These are phyloP conservation scores for Vigna reflexopilosa DNA, from an alignment of 306 rosid species.

Conservation along the genomic window DNA sequence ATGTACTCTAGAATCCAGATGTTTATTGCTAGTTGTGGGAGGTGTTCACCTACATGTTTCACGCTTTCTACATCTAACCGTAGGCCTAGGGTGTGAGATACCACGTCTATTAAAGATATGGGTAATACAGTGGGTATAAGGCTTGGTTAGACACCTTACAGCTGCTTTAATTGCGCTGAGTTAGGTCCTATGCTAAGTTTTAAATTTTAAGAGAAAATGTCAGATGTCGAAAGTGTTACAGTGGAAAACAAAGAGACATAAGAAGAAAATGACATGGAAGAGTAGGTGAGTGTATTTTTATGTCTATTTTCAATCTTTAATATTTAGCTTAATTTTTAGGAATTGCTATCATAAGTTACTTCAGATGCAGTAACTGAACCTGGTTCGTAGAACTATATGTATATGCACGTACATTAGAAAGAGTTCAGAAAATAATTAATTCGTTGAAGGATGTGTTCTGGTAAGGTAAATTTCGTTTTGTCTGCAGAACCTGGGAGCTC, in stretches of 20 bases:
- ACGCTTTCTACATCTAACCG: neutral
- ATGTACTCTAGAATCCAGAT: no score
- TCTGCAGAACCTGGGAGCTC: slow-evolving; percentile 81
- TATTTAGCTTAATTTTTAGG: neutral
- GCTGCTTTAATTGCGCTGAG: neutral
- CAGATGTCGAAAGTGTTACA: neutral
- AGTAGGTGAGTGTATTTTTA: neutral
- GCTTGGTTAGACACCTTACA: neutral
- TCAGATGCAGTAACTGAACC: slow-evolving; percentile 24
- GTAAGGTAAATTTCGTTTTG: slow-evolving; percentile 32
- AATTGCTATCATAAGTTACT: slow-evolving; percentile 5
- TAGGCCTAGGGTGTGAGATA: neutral
- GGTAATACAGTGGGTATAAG: neutral
- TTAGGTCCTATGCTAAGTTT: neutral
- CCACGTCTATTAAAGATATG: neutral
- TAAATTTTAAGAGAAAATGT: neutral
- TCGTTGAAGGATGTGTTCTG: neutral
- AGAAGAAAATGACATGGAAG: neutral
- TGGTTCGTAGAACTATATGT: neutral
- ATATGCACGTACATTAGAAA: slow-evolving; percentile 5
- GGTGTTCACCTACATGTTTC: neutral
- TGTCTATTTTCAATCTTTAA: neutral
- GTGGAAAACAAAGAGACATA: neutral
- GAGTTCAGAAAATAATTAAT: slow-evolving; percentile 7
- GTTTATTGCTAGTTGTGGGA: neutral